Conservation (phyloP, 208 protist genomes). For the Tritrichomonas foetus region DNA sequence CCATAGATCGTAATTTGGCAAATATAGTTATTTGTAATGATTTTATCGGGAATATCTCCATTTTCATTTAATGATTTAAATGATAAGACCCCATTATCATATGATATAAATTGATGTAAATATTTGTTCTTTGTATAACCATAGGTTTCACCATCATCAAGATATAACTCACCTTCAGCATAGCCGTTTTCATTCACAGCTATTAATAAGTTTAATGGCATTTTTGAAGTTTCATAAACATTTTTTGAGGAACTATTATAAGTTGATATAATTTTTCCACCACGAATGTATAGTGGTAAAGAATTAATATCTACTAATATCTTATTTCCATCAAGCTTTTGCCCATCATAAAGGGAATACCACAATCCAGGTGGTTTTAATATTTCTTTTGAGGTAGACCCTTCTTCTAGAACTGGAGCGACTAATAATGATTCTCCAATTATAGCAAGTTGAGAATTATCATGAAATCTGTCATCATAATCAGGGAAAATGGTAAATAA, state of each 20-base stretch:
- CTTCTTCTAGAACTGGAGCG: constrained; percentile 69
- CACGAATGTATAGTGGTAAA: constrained; percentile 80
- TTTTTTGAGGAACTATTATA: constrained; percentile 4
- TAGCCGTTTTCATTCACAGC: constrained; percentile 46
- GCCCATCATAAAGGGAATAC: constrained; percentile 59
- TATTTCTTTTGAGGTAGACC: constrained; percentile 55
- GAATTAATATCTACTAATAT: background rate
- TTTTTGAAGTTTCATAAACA: no score
- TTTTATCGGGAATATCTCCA: no score
- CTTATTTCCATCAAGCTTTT: background rate
- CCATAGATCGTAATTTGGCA: no score
- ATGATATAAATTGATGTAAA: background rate
- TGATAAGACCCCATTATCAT: no score
- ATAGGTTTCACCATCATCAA: constrained; percentile 47
- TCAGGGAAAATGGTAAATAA: constrained; percentile 81
- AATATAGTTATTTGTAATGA: no score
- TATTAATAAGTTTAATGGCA: constrained; percentile 59
- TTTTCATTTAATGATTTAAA: no score
- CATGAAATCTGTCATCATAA: constrained; percentile 53
- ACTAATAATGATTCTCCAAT: constrained; percentile 75
- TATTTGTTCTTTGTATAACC: constrained; percentile 10
- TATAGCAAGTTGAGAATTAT: constrained; percentile 67
- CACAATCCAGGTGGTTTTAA: constrained; percentile 73
- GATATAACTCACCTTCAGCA: constrained; percentile 43
- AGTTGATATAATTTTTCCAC: constrained; percentile 76